phyloP scores from a whole-genome alignment of 139 green algal genomes.

The Edaphochlamys debaryana region DNA sequence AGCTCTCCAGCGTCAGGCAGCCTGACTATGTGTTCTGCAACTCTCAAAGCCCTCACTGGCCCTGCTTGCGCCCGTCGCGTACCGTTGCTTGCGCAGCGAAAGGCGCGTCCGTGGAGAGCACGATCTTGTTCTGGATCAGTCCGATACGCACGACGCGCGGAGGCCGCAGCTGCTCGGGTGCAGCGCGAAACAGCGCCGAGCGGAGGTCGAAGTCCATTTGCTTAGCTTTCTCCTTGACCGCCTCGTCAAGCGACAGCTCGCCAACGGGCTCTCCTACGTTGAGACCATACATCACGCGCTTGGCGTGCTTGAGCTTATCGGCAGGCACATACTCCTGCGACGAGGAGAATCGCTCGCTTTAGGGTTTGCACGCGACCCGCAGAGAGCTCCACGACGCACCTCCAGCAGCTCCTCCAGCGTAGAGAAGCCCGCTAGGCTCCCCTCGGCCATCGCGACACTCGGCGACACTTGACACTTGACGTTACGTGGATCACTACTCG shows the following conservation, averaged over 20 bases:
- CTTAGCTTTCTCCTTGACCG: background rate
- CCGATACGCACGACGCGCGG: slow-evolving; percentile 84
- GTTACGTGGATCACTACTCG: too few relatives aligned
- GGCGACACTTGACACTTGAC: too few relatives aligned
- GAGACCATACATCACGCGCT: slow-evolving; percentile 81
- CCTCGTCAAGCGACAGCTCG: slow-evolving; percentile 33
- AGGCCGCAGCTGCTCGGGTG: slow-evolving; percentile 81
- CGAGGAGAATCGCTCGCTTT: background rate
- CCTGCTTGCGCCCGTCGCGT: too few relatives aligned
- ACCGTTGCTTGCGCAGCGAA: slow-evolving; percentile 79
- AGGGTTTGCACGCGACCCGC: background rate
- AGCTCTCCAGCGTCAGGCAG: background rate
- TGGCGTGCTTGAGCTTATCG: slow-evolving; percentile 75
- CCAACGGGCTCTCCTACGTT: slow-evolving; percentile 75
- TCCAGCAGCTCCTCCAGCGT: slow-evolving; percentile 67
- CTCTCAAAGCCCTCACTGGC: background rate
- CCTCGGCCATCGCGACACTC: too few relatives aligned
- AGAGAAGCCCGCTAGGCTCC: slow-evolving; percentile 56
- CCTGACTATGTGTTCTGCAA: background rate
- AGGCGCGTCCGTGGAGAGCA: slow-evolving; percentile 81
- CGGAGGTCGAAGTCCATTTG: slow-evolving; percentile 74
- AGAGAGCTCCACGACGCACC: slow-evolving; percentile 18
- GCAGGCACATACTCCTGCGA: slow-evolving; percentile 71
- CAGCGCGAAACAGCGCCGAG: slow-evolving; percentile 80
- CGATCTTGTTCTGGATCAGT: slow-evolving; percentile 90